phyloP scores from a whole-genome alignment of 2,329 filamentous ascomycete genomes.

The Zasmidium cellare region DNA sequence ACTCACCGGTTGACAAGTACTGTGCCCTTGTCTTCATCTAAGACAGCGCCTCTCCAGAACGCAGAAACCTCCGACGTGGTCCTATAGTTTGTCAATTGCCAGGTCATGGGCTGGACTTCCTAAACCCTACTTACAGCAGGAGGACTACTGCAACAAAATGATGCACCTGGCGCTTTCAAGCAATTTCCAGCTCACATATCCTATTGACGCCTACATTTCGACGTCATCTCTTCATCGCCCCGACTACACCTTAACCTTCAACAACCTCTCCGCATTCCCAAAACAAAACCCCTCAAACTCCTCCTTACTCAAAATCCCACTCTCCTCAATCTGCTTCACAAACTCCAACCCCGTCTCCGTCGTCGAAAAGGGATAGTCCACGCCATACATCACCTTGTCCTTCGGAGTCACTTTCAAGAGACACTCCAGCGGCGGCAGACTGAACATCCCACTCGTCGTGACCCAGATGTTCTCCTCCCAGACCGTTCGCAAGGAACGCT shows the following conservation, averaged over 20 bases:
- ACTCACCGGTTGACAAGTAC: too few relatives aligned
- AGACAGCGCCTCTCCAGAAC: too few relatives aligned
- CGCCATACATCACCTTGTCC: slow-evolving; percentile 15
- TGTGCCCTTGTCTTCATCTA: too few relatives aligned
- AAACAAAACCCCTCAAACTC: slow-evolving; percentile 13
- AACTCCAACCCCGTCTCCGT: slow-evolving; percentile 12
- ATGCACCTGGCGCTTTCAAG: too few relatives aligned
- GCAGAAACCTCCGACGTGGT: too few relatives aligned
- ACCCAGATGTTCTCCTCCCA: slow-evolving; percentile 56
- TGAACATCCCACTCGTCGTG: slow-evolving; percentile 57
- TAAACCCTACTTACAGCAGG: too few relatives aligned
- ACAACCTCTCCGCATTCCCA: slow-evolving; percentile 14
- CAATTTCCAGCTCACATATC: too few relatives aligned
- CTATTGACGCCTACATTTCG: too few relatives aligned
- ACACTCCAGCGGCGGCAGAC: slow-evolving; percentile 47
- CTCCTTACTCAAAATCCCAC: slow-evolving; percentile 11
- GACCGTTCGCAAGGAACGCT: slow-evolving; percentile 38
- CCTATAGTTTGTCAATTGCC: too few relatives aligned
- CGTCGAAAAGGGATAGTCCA: slow-evolving; percentile 11
- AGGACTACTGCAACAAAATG: too few relatives aligned
- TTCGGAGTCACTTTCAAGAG: slow-evolving; percentile 1
- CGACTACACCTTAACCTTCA: slow-evolving; percentile 2
- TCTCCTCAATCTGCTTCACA: slow-evolving; percentile 5
- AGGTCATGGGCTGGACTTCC: too few relatives aligned
- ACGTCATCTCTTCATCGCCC: background rate